Conservation (phyloP, 208 protist species). For the Zelonia costaricensis region DNA sequence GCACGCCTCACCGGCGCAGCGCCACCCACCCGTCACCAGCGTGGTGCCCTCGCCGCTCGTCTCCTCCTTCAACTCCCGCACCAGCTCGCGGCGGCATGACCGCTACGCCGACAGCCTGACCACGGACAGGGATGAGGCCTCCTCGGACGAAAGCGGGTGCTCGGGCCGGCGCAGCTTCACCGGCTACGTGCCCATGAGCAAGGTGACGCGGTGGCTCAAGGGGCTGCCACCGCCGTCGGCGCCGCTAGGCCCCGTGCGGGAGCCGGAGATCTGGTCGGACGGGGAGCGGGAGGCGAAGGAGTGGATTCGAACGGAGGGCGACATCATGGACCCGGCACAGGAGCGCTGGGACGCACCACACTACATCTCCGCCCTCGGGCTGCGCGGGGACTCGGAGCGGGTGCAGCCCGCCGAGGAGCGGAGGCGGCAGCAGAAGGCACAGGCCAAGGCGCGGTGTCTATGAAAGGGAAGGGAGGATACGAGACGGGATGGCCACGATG, state of each 20-base stretch:
- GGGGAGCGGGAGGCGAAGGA: constrained; percentile 35
- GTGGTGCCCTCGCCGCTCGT: constrained; percentile 37
- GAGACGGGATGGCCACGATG: too few species aligned
- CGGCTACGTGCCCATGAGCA: constrained; percentile 31
- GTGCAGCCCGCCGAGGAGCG: not conserved
- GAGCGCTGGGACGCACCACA: constrained; percentile 34
- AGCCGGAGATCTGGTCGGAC: constrained; percentile 43
- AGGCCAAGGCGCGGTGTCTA: constrained; percentile 3
- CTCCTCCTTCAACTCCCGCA: constrained; percentile 31
- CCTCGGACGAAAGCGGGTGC: constrained; percentile 15
- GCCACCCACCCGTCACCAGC: constrained; percentile 9
- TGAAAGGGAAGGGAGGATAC: too few species aligned
- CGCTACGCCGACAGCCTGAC: constrained; percentile 12
- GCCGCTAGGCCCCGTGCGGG: constrained; percentile 24
- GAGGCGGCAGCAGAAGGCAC: constrained; percentile 6
- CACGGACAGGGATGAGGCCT: not conserved
- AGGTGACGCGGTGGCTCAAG: constrained; percentile 35
- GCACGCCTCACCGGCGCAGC: not conserved
- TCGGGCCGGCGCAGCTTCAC: constrained; percentile 23
- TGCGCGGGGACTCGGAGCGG: constrained; percentile 6
- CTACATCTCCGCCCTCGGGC: constrained; percentile 49
- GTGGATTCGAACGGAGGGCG: constrained; percentile 41
- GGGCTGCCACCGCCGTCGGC: constrained; percentile 17
- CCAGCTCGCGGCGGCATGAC: not conserved
- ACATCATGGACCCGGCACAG: constrained; percentile 12